Percentiles rank a stretch among this genome's conserved stretches.
Conservation (phyloP, 164 flowering plant species). For the grape (Vitis vinifera) region DNA sequence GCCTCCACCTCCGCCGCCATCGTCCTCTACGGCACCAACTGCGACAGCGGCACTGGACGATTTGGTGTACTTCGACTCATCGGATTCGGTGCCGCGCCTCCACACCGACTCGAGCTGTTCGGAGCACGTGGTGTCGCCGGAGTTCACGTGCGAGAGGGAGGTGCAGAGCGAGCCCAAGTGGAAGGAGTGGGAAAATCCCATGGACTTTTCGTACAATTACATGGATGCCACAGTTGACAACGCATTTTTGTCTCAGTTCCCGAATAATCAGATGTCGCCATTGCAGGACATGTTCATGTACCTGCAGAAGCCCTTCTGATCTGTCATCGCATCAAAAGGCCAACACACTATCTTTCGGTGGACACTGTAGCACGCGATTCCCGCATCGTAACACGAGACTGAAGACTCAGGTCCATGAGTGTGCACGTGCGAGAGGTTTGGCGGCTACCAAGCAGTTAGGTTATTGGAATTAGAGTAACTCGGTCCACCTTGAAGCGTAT, state of each 20-base stretch:
- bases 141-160: conserved; percentile 50
- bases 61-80: conserved; percentile 41
- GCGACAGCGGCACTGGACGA: conserved; percentile 26
- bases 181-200: conserved; percentile 29
- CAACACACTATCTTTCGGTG: neutral
- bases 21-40: conserved; percentile 15
- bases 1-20: conserved; percentile 4
- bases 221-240: conserved; percentile 30
- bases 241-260: conserved; percentile 21
- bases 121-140: conserved; percentile 71
- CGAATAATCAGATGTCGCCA: conserved; percentile 43
- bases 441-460: no score
- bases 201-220: conserved; percentile 37
- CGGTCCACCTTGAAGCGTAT: no score
- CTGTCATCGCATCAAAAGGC: no score
- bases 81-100: conserved; percentile 60
- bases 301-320: conserved; percentile 46
- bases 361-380: neutral
- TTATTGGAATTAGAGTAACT: no score
- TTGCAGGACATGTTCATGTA: conserved; percentile 60
- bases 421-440: conserved; percentile 24
- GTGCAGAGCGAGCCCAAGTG: conserved; percentile 63
- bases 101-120: conserved; percentile 72
- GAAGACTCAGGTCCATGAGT: conserved; percentile 34
- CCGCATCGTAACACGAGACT: conserved; percentile 36